phyloP scores from a whole-genome alignment of 2,329 filamentous ascomycete species.

The Passalora sequoiae region DNA sequence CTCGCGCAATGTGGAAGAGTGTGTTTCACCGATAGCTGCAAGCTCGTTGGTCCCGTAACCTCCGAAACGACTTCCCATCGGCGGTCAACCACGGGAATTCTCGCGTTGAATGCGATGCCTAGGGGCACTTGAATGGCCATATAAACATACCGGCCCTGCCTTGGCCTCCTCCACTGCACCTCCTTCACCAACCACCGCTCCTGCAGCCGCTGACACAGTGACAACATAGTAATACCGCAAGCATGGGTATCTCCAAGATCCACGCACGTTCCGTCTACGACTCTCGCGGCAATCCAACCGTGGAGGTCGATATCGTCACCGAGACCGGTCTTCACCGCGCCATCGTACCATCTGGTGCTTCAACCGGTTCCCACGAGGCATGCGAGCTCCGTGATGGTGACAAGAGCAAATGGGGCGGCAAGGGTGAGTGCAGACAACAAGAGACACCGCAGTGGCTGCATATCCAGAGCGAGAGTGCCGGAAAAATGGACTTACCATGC shows the following conservation, averaged over 20 bases:
- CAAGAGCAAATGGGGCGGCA: constrained; percentile 50
- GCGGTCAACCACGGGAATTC: constrained; percentile 1
- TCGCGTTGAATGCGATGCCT: not conserved
- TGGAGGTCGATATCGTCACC: constrained; percentile 95
- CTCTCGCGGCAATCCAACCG: constrained; percentile 96
- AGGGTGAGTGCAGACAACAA: constrained; percentile 36
- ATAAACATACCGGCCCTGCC: not conserved
- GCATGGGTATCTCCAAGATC: constrained; percentile 65
- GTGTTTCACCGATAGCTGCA: not conserved
- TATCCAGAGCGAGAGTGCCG: no score
- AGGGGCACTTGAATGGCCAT: not conserved
- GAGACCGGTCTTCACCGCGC: constrained; percentile 95
- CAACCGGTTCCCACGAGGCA: constrained; percentile 62
- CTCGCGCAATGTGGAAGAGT: no score
- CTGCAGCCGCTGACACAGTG: not conserved
- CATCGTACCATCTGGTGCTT: constrained; percentile 94
- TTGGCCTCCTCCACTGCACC: not conserved
- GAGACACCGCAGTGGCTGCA: constrained; percentile 5
- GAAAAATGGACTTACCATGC: no score
- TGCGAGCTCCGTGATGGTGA: constrained; percentile 52
- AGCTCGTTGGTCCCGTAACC: constrained; percentile 3
- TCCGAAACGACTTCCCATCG: constrained; percentile 1
- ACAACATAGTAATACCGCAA: constrained; percentile 33
- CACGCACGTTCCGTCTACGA: constrained; percentile 81
- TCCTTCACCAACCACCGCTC: not conserved